Base-by-base conservation (phyloP, 2,329 filamentous ascomycete genomes). In the Davidsoniella eucalypti region DNA sequence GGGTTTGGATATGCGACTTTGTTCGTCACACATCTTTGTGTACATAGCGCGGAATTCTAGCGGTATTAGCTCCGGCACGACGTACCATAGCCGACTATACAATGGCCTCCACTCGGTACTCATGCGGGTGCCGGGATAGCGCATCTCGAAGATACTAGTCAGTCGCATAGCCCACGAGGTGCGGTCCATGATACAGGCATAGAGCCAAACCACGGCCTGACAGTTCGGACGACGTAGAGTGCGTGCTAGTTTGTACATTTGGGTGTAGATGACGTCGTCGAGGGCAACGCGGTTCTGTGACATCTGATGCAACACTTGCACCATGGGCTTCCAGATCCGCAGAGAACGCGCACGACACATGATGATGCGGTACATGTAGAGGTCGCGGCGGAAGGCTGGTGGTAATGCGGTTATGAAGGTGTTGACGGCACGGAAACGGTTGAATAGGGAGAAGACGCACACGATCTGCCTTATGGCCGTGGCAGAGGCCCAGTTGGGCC, bases 401-500 rank as follows among this genome's bases (percentile, higher is more conserved):
- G 26, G 43, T 12, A 39, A 9, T 25, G 37, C 17, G 6, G 23
- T 17, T 9, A 41, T 25, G 39, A 53, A 45, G 17, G 26, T 25
- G 8, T 36, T 40, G 38, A 50, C 21, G 39, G 40, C 38, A 25
- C 47, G 37, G 46, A 37, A 52, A 5, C 57, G 58, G 41, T 66
- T 60, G 56, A 70, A 64, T 26, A 63, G 60, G 44, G 67, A 64
- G 21, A 70, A 62, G 42, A 70, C 66, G 2, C 63, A 58, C n/a
- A 72, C 54, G 21, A 70, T 64, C 33, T 56, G 57, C 55, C 67
- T 64, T 39, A 65, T 56, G 1, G 66, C 60, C 4, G 56, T 55
- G 18, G 55, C 56, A 4, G 63, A 65, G 36, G 69, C 59, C 72
- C 72, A 75, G n/a, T 60, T 60, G 1, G 59, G 55, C 4, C 71